Percentiles rank a stretch among this genome's conserved stretches.
phyloP scores from a whole-genome alignment of 306 rosid species.

The Inga oerstediana region DNA sequence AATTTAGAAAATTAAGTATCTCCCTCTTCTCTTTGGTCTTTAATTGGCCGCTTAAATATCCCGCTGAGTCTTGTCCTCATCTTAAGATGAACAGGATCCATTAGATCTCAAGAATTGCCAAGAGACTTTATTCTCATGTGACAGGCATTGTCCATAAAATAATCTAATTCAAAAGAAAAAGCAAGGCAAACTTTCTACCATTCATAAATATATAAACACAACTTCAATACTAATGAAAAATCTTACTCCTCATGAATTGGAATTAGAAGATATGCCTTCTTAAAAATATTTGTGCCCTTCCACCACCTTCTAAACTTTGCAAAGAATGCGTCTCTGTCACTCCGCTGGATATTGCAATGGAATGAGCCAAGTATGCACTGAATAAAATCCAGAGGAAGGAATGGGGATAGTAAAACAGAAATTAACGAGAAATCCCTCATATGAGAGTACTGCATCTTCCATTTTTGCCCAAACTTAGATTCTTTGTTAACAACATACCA shows the following conservation, averaged over 20 bases:
- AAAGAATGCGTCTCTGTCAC: conserved; percentile 58
- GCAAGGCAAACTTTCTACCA: conserved; percentile 14
- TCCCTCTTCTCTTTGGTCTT: background rate
- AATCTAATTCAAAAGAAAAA: conserved; percentile 20
- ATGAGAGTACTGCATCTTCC: background rate
- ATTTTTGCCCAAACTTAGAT: background rate
- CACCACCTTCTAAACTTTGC: conserved; percentile 96
- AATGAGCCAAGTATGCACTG: conserved; percentile 35
- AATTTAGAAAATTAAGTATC: background rate
- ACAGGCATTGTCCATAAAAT: conserved; percentile 24
- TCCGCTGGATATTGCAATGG: conserved; percentile 56
- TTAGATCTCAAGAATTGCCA: conserved; percentile 7
- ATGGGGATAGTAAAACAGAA: background rate
- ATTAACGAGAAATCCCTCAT: background rate
- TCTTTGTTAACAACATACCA: background rate
- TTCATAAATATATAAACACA: conserved; percentile 18
- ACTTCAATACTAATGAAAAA: conserved; percentile 24
- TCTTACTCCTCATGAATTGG: conserved; percentile 91
- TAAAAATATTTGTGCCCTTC: conserved; percentile 90
- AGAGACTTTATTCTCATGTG: conserved; percentile 11
- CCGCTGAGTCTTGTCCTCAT: background rate
- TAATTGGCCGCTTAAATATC: background rate
- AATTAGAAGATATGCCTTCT: conserved; percentile 87
- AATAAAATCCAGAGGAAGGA: conserved; percentile 26
- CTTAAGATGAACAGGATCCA: conserved; percentile 6